Evolutionary conservation across 306 rosid genomes (phyloP).

Genomic region (Quercus dentata): DNA sequence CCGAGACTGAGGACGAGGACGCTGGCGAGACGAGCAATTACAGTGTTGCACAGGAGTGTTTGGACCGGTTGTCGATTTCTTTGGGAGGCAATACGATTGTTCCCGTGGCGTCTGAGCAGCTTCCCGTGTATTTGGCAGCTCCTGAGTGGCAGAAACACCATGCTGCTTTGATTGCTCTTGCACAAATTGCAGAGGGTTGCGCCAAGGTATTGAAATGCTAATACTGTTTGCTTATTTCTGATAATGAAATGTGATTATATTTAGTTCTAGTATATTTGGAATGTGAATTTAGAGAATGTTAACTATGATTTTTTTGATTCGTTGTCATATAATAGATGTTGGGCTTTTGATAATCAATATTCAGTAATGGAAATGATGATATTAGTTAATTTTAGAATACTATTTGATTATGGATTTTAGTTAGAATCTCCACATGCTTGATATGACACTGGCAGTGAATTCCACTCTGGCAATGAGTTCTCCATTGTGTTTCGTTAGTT

Average conservation of each 20-base stretch:
- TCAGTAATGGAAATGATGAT: background rate
- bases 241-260: background rate
- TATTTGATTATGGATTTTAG: background rate
- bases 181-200: slow-evolving; percentile 95
- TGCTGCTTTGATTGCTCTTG: slow-evolving; percentile 84
- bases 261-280: background rate
- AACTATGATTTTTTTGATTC: too few species aligned
- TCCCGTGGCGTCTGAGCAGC: slow-evolving; percentile 91
- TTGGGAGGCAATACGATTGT: slow-evolving; percentile 96
- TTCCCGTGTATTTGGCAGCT: slow-evolving; percentile 81
- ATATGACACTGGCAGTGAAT: background rate
- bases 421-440: background rate
- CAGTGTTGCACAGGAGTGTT: slow-evolving; percentile 93
- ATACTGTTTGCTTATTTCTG: background rate
- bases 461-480: background rate
- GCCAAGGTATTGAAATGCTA: slow-evolving; percentile 53
- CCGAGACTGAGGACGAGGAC: slow-evolving; percentile 85
- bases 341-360: too few species aligned
- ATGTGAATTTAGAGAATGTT: background rate
- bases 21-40: slow-evolving; percentile 86
- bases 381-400: background rate
- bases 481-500: background rate
- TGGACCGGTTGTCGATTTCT: slow-evolving; percentile 87
- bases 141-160: slow-evolving; percentile 95
- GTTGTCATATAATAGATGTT: too few species aligned